These are phyloP conservation scores for Echites panduratus DNA, from an alignment of 257 asterid species.

Conservation along the genomic window DNA sequence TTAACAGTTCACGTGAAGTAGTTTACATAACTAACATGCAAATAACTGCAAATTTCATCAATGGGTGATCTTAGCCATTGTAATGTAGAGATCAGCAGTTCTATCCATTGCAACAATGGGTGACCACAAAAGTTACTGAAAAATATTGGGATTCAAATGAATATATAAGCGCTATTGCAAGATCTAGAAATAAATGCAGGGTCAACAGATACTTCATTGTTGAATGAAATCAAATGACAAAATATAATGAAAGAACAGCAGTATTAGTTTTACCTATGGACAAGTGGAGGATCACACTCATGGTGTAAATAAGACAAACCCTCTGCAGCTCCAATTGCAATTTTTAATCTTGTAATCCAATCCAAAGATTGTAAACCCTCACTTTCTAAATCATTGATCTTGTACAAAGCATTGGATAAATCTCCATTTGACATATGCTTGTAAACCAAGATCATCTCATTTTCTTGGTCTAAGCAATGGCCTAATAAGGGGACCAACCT, in stretches of 20 bases:
- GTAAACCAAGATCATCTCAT: constrained; percentile 53
- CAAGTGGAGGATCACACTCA: constrained; percentile 64
- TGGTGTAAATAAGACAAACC: constrained; percentile 60
- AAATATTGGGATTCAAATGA: not conserved
- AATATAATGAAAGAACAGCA: not conserved
- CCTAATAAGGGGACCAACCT: constrained; percentile 65
- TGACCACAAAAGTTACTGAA: not conserved
- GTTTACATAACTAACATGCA: too few relatives aligned
- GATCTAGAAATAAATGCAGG: not conserved
- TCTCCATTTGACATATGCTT: constrained; percentile 60
- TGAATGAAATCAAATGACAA: not conserved
- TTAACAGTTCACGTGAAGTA: too few relatives aligned
- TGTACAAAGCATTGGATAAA: constrained; percentile 45
- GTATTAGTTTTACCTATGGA: constrained; percentile 50
- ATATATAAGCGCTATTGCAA: not conserved
- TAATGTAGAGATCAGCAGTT: not conserved
- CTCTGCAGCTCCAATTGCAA: constrained; percentile 75
- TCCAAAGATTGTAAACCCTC: constrained; percentile 53
- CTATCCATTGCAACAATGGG: not conserved
- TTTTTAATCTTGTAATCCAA: constrained; percentile 77
- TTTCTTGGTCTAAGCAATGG: constrained; percentile 53
- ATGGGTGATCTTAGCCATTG: not conserved
- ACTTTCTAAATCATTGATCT: constrained; percentile 25
- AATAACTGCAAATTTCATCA: too few relatives aligned
- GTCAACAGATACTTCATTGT: not conserved